Percentiles rank a stretch among this genome's conserved stretches.
Evolutionary conservation across 2,329 filamentous ascomycete species (phyloP).

Genomic region (Alternaria gansuensis): DNA sequence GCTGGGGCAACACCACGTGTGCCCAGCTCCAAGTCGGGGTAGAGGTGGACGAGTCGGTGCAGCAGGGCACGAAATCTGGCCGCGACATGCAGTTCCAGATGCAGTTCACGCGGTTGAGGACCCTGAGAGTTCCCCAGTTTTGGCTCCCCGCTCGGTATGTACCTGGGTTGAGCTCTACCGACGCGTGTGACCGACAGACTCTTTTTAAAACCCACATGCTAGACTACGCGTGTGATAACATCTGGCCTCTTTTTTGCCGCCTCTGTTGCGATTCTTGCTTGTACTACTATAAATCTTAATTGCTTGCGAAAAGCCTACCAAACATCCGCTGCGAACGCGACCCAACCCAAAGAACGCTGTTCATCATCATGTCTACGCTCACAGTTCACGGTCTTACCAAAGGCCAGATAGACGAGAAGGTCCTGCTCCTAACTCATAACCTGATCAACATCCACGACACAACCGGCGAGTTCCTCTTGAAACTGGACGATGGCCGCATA

Average conservation of each 20-base stretch:
- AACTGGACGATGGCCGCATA: slow-evolving; percentile 74
- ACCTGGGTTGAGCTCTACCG: slow-evolving; percentile 14
- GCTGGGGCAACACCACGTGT: slow-evolving; percentile 31
- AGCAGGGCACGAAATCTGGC: slow-evolving; percentile 33
- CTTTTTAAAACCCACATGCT: slow-evolving; percentile 14
- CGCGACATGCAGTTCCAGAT: slow-evolving; percentile 14
- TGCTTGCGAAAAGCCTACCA: background rate
- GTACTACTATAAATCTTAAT: background rate
- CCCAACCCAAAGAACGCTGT: background rate
- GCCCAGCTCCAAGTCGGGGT: slow-evolving; percentile 28
- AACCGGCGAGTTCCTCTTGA: slow-evolving; percentile 76
- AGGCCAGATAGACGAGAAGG: slow-evolving; percentile 61
- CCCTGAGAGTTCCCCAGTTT: slow-evolving; percentile 22
- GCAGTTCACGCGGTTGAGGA: slow-evolving; percentile 14
- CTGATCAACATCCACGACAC: slow-evolving; percentile 80
- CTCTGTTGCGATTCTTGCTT: background rate
- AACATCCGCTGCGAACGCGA: background rate
- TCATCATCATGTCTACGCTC: slow-evolving; percentile 53
- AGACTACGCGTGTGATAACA: slow-evolving; percentile 12
- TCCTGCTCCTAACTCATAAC: slow-evolving; percentile 74
- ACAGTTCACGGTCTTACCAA: slow-evolving; percentile 54
- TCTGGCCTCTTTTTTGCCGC: slow-evolving; percentile 1
- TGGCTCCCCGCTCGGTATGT: slow-evolving; percentile 17
- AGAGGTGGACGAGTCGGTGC: slow-evolving; percentile 34
- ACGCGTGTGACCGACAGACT: slow-evolving; percentile 12